Conservation (phyloP, 2,329 filamentous ascomycete species). For the Pyrenochaeta sp. region DNA sequence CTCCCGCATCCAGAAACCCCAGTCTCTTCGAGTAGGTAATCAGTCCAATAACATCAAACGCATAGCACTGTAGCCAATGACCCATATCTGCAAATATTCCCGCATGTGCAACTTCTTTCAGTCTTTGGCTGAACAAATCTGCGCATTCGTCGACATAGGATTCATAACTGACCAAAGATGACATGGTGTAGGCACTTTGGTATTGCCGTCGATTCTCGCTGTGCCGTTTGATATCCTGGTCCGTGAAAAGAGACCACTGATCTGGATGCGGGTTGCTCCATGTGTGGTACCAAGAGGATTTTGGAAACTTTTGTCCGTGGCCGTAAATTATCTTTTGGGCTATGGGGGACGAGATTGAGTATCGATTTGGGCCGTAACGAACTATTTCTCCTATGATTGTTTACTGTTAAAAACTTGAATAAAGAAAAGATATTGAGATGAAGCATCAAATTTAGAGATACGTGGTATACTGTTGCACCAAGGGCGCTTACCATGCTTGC, state of each 20-base stretch:
- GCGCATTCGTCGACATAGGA: constrained; percentile 43
- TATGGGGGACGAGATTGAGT: constrained; percentile 6
- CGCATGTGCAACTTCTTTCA: constrained; percentile 38
- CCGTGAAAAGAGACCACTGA: constrained; percentile 47
- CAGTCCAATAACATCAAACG: constrained; percentile 52
- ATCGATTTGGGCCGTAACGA: constrained; percentile 17
- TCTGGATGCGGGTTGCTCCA: constrained; percentile 35
- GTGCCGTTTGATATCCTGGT: constrained; percentile 49
- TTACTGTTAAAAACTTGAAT: not conserved
- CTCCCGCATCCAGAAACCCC: constrained; percentile 25
- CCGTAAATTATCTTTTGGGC: constrained; percentile 28
- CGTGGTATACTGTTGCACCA: not conserved
- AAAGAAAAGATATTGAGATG: not conserved
- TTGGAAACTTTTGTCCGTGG: constrained; percentile 27
- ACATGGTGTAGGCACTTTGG: constrained; percentile 19
- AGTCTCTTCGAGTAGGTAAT: constrained; percentile 27
- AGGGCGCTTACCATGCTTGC: constrained; percentile 14
- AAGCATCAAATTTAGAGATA: not conserved
- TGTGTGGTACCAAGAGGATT: constrained; percentile 28
- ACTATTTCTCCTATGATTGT: constrained; percentile 11
- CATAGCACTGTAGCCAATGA: constrained; percentile 47
- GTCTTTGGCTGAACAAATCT: constrained; percentile 35
- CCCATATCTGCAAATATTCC: constrained; percentile 26
- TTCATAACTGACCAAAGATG: constrained; percentile 47
- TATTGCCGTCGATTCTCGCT: constrained; percentile 43